Base-by-base conservation (phyloP, 2,329 filamentous ascomycete species). In the Aspergillus floridensis region DNA sequence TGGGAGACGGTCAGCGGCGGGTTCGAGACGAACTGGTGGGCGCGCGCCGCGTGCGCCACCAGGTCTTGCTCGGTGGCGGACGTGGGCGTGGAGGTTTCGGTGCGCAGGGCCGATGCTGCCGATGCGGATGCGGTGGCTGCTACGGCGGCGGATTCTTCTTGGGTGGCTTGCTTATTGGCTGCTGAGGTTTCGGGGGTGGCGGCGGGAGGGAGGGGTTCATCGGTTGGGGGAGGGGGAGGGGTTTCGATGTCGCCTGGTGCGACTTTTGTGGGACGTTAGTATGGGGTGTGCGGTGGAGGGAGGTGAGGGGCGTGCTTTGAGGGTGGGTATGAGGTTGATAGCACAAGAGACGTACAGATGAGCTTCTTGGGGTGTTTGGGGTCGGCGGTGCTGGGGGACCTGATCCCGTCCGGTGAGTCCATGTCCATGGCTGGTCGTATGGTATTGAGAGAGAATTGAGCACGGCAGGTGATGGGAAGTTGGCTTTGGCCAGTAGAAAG, bases 21-120 rank as follows among this genome's bases (percentile, higher is more conserved):
- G 62, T 79, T 79, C 38, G 70, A 74, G 54, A 73, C 65, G 66
- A 79, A 79, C 56, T 79, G 76, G 63, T 79, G 76, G 3, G 76
- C 76, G 49, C 75, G 76, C 5, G 76, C 71, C 7, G 76, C 70
- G 58, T 75, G 66, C 3, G 74, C 72, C 31, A 78, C 63, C 21
- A 77, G 63, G 46, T 73, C 64, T 16, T 57, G 67, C 57, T 76
- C 71, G 10, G 69, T 70, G 22, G 67, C 68, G 21, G 75, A 74
- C 47, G 66, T 65, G 8, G 76, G 75, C 3, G 76, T 77, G 16
- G 75, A 72, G 29, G 71, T 68, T 16, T 70, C 69, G 12, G 74
- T 74, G 57, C 69, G 69, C 5, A 71, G 63, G 22, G 65, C 59
- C 1, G 26, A 26, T 8, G 14, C 16, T 2, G 22, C 22, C 2